Evolutionary conservation across 176 grass and related monocot genomes (phyloP).

Genomic region (Pontederia crassipes): DNA sequence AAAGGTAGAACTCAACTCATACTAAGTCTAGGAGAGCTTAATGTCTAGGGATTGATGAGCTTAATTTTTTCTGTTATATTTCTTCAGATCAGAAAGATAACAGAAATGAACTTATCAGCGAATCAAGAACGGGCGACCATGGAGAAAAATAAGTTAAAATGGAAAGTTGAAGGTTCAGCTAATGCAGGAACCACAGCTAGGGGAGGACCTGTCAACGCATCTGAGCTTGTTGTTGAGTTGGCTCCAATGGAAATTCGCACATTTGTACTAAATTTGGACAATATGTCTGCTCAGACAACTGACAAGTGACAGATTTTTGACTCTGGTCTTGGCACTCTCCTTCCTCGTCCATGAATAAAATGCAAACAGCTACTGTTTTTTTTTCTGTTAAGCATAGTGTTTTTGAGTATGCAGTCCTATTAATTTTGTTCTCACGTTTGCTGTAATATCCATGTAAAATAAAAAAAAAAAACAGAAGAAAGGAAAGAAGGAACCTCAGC

Average conservation of each 20-base stretch:
- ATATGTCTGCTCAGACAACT: neutral
- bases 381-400: too few species aligned
- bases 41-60: neutral
- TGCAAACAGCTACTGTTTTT: too few species aligned
- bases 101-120: conserved; percentile 35
- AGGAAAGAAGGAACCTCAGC: too few species aligned
- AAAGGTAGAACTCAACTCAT: conserved; percentile 22
- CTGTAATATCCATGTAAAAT: too few species aligned
- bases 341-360: too few species aligned
- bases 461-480: too few species aligned
- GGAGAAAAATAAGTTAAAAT: conserved; percentile 38
- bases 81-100: conserved; percentile 28
- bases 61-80: neutral
- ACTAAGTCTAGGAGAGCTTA: neutral
- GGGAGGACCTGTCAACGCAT: conserved; percentile 24
- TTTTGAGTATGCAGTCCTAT: too few species aligned
- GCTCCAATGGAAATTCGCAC: conserved; percentile 49
- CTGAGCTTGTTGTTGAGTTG: conserved; percentile 36
- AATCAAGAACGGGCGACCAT: conserved; percentile 36
- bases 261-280: conserved; percentile 23
- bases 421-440: too few species aligned
- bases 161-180: conserved; percentile 18
- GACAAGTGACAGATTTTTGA: neutral
- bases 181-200: conserved; percentile 1
- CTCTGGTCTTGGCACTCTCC: too few species aligned